Conservation (phyloP, 176 grass and related monocot species). For the Raddia guianensis region DNA sequence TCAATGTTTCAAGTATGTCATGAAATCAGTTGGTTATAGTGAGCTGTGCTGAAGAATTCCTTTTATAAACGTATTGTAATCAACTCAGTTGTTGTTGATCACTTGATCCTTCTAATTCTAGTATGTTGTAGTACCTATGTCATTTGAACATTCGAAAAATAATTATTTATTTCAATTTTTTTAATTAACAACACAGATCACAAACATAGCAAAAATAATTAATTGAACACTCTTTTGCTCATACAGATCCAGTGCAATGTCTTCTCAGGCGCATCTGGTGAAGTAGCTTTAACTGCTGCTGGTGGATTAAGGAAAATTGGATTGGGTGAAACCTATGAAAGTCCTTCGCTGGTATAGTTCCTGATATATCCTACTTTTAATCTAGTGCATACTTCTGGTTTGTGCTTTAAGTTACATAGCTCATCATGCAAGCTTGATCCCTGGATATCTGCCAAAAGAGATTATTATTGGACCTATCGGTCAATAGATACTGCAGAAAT, state of each 20-base stretch:
- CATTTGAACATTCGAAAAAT: constrained; percentile 10
- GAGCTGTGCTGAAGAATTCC: not conserved
- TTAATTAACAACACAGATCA: not conserved
- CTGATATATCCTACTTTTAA: constrained; percentile 21
- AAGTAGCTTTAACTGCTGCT: constrained; percentile 78
- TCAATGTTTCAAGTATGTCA: not conserved
- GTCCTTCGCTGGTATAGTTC: constrained; percentile 69
- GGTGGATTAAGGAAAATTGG: constrained; percentile 84
- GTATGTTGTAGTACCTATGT: not conserved
- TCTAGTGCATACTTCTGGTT: constrained; percentile 37
- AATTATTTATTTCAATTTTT: constrained; percentile 14
- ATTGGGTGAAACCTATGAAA: constrained; percentile 69
- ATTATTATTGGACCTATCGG: not conserved
- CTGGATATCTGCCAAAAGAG: constrained; percentile 12
- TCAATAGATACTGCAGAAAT: not conserved
- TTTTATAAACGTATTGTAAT: constrained; percentile 5
- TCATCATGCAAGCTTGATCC: constrained; percentile 1
- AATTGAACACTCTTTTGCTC: constrained; percentile 35
- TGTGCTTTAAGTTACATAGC: constrained; percentile 24
- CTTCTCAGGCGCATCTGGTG: constrained; percentile 73
- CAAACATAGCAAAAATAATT: constrained; percentile 9
- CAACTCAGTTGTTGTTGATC: constrained; percentile 3
- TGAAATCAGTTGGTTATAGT: constrained; percentile 28
- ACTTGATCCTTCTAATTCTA: constrained; percentile 8
- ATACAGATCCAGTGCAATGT: constrained; percentile 92